phyloP scores from a whole-genome alignment of 106 monocot species.

The Vanilla planifolia region DNA sequence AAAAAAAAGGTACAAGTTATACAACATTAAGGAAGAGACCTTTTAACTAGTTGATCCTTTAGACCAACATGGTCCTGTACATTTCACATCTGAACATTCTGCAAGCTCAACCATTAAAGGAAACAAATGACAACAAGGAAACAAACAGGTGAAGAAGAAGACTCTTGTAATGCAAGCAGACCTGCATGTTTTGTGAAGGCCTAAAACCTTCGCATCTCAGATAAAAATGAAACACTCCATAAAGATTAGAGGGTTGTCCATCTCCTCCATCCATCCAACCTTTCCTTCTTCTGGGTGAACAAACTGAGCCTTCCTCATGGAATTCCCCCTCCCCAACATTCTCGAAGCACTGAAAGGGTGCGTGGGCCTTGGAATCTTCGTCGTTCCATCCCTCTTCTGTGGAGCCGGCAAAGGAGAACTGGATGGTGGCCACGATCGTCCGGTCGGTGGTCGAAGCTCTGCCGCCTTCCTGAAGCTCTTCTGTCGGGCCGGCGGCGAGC shows the following conservation, averaged over 20 bases:
- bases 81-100: too few relatives aligned
- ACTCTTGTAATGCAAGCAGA: too few relatives aligned
- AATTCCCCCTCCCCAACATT: background rate
- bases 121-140: too few relatives aligned
- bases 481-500: slow-evolving; percentile 15
- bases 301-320: background rate
- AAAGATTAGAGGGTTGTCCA: slow-evolving; percentile 29
- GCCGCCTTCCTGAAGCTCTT: slow-evolving; percentile 20
- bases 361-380: background rate
- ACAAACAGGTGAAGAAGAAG: too few relatives aligned
- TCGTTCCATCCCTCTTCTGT: background rate
- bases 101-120: too few relatives aligned
- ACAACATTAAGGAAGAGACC: too few relatives aligned
- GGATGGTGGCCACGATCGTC: background rate
- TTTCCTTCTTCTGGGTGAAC: background rate
- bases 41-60: too few relatives aligned
- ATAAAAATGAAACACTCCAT: slow-evolving; percentile 56
- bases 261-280: slow-evolving; percentile 14
- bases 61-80: too few relatives aligned
- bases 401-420: background rate
- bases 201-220: too few relatives aligned
- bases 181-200: too few relatives aligned
- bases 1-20: too few relatives aligned
- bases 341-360: background rate
- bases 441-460: background rate